Evolutionary conservation across 306 rosid genomes (phyloP), one percentile per base, ranked within the genome.

Genomic region (Vicia sativa): DNA sequence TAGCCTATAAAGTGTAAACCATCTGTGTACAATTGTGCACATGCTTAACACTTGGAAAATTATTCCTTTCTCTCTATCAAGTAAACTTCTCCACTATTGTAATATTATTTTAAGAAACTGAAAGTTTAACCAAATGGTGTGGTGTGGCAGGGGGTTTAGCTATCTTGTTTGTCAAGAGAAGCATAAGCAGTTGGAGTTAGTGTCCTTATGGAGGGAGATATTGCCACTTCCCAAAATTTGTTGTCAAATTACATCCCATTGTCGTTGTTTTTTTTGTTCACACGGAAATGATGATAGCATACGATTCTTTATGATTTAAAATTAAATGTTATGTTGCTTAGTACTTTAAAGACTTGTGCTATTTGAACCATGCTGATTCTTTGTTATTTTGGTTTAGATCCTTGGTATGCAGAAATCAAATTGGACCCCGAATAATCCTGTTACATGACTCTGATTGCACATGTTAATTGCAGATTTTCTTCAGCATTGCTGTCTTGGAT

Each of bases 401-500:
- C 16, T 28, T 7, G 5, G 41, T 28, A 6, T 26, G 12, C 4
- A 0, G 16, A 54, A 54, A 26, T 54, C 15, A 5, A 25, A 25
- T 42, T 42, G 46, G 46, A 42, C 46, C 46, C 15, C 2, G 46
- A 25, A 13, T 53, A 54, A 29, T 29, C n/a, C 53, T 42, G 49
- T 82, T 54, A 48, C 68, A 46, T 43, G 70, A 44, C 48, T 75
- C 57, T 74, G 28, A 70, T 29, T 25, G 8, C 15, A 42, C 65
- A 59, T 76, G 23, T 68, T 76, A 77, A 77, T 73, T 75, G 62
- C 87, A 87, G 97, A 79, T 87, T 82, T 74, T 74, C 82, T 74
- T 84, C 86, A 63, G 73, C 82, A 60, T 50, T 87, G 68, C 38
- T 87, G 53, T 87, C 90, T 56, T 95, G 96, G 96, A 77, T 95